Evolutionary conservation across 2,329 filamentous ascomycete genomes (phyloP), one percentile per base, ranked within the genome.

Genomic region (Fusarium penzigii): DNA sequence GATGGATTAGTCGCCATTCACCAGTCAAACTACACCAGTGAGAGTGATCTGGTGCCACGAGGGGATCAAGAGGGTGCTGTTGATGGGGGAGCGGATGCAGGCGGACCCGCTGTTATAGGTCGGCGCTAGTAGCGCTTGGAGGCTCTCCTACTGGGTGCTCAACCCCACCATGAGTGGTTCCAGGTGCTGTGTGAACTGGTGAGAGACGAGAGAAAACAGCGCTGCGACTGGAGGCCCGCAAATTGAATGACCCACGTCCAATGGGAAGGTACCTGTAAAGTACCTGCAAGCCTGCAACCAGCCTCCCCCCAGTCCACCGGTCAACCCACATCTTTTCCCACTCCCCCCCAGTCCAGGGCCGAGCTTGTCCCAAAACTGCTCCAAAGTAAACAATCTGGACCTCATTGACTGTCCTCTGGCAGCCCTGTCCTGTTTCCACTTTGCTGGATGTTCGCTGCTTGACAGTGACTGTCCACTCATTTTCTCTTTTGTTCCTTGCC

Each of bases 361-460:
- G 51, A 46, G 44, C 61, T 54, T 63, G 57, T 38, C 61, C 60
- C 53, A 63, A 25, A 64, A 64, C 57, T 51, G 51, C 58, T 52
- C 51, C 48, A 47, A 62, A 64, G 61, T 64, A 64, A 64, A 64
- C 61, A 64, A 53, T 44, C 49, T 48, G 17, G 7, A 16, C 29
- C 39, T 43, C 38, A 32, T 39, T 34, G 36, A 39, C 14, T 47
- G 39, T 16, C 41, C 42, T 17, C 9, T 12, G 17, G 25, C 48
- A 39, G 14, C 7, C 16, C 29, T n/a, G 39, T 25, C 32, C 14
- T 38, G 46, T 43, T 41, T 32, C 39, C 46, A 12, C 16, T 17
- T 44, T 38, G 29, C 42, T 34, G 16, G 29, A 16, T 17, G 29
- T 41, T 56, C 50, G 46, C 44, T 25, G 20, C 20, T 25, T 25